A percentile compares a stretch with the other conserved stretches of the same genome.
Conservation (phyloP, 306 rosid genomes). For the Leucaena leucocephala region DNA sequence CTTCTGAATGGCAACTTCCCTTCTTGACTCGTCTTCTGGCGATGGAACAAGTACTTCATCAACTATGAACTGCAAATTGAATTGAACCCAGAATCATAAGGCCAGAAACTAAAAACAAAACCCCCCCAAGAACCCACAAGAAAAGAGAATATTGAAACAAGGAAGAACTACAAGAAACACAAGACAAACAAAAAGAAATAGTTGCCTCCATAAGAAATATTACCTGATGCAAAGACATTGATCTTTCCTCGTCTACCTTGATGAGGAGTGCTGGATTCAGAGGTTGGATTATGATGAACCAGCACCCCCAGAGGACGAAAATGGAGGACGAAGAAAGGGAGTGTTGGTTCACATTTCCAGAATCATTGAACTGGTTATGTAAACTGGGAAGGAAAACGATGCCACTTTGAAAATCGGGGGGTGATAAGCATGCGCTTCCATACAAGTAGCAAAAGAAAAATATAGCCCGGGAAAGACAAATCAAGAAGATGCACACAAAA, state of each 20-base stretch:
- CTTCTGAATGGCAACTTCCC: constrained; percentile 38
- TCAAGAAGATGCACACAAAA: background rate
- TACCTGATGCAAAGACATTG: constrained; percentile 44
- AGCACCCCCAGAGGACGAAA: constrained; percentile 29
- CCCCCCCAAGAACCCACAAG: background rate
- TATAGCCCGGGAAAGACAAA: background rate
- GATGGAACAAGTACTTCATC: constrained; percentile 50
- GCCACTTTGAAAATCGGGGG: constrained; percentile 25
- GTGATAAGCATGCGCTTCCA: constrained; percentile 32
- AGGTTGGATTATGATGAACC: constrained; percentile 9
- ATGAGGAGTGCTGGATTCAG: constrained; percentile 26
- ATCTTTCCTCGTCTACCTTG: constrained; percentile 40
- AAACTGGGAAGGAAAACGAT: constrained; percentile 21
- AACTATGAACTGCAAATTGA: constrained; percentile 37
- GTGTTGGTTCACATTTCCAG: constrained; percentile 1
- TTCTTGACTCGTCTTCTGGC: constrained; percentile 40
- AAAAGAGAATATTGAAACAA: background rate
- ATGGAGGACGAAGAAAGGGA: constrained; percentile 18
- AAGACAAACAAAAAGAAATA: background rate
- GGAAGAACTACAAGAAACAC: background rate
- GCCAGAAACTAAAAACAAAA: background rate
- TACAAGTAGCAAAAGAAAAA: constrained; percentile 36
- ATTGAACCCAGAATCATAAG: constrained; percentile 2
- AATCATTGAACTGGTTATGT: background rate
- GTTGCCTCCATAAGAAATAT: background rate